These are phyloP conservation scores for Sungouiella blattae DNA, from an alignment of 805 yeast species.

Conservation along the genomic window DNA sequence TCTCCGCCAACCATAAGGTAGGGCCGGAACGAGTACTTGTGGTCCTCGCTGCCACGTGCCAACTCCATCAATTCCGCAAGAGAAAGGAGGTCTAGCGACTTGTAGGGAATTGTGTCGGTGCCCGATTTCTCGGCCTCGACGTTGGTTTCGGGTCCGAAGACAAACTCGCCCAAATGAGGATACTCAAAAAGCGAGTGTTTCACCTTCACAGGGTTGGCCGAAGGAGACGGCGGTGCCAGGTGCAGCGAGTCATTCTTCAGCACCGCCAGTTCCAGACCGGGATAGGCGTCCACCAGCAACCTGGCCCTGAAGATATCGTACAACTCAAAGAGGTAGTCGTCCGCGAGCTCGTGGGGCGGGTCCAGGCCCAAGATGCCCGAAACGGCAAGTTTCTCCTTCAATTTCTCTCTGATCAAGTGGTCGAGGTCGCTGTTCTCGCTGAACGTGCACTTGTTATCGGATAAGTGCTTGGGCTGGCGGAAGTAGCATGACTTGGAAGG, in stretches of 20 bases:
- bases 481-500: conserved; percentile 21
- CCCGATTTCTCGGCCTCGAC: background rate
- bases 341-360: conserved; percentile 26
- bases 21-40: conserved; percentile 22
- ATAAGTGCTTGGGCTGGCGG: conserved; percentile 13
- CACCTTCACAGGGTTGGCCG: background rate
- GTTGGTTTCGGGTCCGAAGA: conserved; percentile 2
- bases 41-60: conserved; percentile 13
- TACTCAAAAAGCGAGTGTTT: conserved; percentile 8
- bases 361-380: conserved; percentile 33
- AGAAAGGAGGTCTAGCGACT: conserved; percentile 2
- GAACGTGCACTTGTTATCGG: conserved; percentile 15
- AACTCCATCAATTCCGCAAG: conserved; percentile 10
- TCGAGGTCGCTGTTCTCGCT: conserved; percentile 31
- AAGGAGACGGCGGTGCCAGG: background rate
- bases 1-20: conserved; percentile 25
- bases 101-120: background rate
- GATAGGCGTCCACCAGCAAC: conserved; percentile 14
- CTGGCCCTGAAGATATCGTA: conserved; percentile 30
- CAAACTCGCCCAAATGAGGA: conserved; percentile 11
- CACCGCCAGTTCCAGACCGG: conserved; percentile 1
- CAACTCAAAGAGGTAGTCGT: conserved; percentile 28
- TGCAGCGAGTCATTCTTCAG: background rate
- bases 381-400: conserved; percentile 31
- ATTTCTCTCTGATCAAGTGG: conserved; percentile 28